Evolutionary conservation across 768 basidiomycete genomes (phyloP), one percentile per base, ranked within the genome.

Genomic region (Auriscalpium vulgare): DNA sequence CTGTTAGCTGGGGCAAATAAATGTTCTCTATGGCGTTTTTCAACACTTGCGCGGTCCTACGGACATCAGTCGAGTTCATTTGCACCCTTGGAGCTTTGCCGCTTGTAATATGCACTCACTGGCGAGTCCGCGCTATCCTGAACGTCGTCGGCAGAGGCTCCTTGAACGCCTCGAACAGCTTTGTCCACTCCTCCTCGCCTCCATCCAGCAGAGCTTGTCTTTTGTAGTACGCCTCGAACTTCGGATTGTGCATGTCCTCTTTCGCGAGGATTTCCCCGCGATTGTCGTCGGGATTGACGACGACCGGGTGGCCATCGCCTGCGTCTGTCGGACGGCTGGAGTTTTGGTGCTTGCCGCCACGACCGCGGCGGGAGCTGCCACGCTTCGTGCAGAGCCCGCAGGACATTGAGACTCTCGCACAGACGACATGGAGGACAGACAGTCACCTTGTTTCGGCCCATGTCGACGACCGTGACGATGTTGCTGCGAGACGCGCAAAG

Each of bases 71-170:
- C 58, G 40, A 55, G 53, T 23, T 10, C 11, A 29, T 40, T 43
- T 47, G 21, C 35, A 51, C 43, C 44, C 72, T 74, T 60, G 35
- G 11, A 19, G 29, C 29, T 45, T 9, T 34, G 56, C 59, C 21
- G 11, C 54, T 11, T 38, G 35, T 43, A 53, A 48, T 19, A 21
- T 13, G 38, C n/a, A 61, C 76, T 56, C 67, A 95, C 95, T 88
- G 80, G 68, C 92, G 78, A 60, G 86, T 91, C 0, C 93, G 91
- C 0, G 93, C 86, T 16, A 99, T 85, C 43, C 97, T 79, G 69
- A 99, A 99, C 0, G 95, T 97, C 0, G 92, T 95, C 4, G 97
- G 97, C 43, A 98, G 74, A 38, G 90, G 88, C 29, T 74, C 74
- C 45, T 81, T 78, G 55, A 95, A 68, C 1, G 79, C 68, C 6